Evolutionary conservation across 1,284 basidiomycete species (phyloP).

Genomic region (Apiotrichum brassicae): DNA sequence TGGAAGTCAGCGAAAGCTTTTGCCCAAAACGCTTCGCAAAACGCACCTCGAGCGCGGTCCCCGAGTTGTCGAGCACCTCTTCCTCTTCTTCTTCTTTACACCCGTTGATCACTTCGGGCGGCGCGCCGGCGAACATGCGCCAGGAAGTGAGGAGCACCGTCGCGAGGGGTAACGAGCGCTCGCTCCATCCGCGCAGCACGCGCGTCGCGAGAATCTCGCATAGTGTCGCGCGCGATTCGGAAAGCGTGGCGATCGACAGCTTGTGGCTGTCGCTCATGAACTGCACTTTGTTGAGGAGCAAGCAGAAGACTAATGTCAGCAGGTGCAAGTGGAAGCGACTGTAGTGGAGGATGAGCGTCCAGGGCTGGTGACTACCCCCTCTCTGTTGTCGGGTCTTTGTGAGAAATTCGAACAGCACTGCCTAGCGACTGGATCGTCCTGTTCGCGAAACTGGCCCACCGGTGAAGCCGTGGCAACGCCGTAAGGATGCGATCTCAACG

Average conservation of each 20-base stretch:
- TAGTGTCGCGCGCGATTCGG: slow-evolving; percentile 65
- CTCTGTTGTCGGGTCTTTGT: too few species aligned
- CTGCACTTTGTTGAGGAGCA: slow-evolving; percentile 80
- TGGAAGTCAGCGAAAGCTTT: slow-evolving; percentile 7
- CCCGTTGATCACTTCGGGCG: slow-evolving; percentile 55
- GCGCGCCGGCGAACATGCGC: slow-evolving; percentile 79
- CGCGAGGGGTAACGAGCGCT: slow-evolving; percentile 68
- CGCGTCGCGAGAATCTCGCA: slow-evolving; percentile 86
- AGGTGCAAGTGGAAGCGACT: too few species aligned
- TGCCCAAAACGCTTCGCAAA: too few species aligned
- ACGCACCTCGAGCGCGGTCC: slow-evolving; percentile 70
- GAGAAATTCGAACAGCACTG: too few species aligned
- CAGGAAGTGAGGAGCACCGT: slow-evolving; percentile 77
- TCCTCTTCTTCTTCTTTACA: slow-evolving; percentile 63
- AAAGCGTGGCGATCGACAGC: slow-evolving; percentile 56
- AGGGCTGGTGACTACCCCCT: too few species aligned
- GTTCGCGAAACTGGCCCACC: too few species aligned
- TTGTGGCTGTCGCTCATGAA: slow-evolving; percentile 65
- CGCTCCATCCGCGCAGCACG: slow-evolving; percentile 68
- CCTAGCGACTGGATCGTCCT: too few species aligned
- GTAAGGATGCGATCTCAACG: too few species aligned
- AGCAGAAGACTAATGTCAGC: slow-evolving; percentile 61
- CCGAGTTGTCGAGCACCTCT: slow-evolving; percentile 64
- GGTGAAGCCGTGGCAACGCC: too few species aligned
- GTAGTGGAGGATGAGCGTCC: too few species aligned